These are phyloP conservation scores for Thymus quinquecostatus DNA, from an alignment of 257 asterid species.

Conservation along the genomic window DNA sequence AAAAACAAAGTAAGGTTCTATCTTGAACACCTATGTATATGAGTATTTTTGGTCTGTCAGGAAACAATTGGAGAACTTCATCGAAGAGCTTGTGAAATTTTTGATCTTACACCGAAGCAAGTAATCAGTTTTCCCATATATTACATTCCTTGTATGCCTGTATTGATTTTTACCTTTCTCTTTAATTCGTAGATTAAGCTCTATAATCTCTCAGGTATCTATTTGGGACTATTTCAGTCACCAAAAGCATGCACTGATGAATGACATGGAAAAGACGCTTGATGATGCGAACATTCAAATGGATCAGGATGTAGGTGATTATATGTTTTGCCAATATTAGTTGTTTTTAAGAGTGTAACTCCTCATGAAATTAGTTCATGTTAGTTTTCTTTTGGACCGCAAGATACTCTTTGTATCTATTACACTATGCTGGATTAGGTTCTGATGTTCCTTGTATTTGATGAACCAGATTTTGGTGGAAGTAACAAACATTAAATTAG, in stretches of 20 bases:
- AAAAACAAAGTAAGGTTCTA: not conserved
- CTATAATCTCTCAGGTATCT: conserved; percentile 53
- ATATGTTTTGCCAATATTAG: conserved; percentile 27
- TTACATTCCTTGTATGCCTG: conserved; percentile 16
- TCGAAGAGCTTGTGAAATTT: conserved; percentile 82
- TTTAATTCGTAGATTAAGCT: conserved; percentile 8
- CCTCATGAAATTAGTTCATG: conserved; percentile 31
- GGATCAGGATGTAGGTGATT: conserved; percentile 97
- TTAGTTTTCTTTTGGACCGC: conserved; percentile 32
- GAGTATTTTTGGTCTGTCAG: conserved; percentile 49
- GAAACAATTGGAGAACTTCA: conserved; percentile 93
- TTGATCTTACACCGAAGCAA: conserved; percentile 74
- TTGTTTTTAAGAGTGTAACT: conserved; percentile 26
- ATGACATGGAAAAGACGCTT: conserved; percentile 91
- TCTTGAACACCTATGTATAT: not conserved
- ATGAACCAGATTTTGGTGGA: conserved; percentile 84
- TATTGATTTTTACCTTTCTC: conserved; percentile 30
- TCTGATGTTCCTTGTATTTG: conserved; percentile 41
- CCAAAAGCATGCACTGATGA: conserved; percentile 88
- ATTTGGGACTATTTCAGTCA: conserved; percentile 94
- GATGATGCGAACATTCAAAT: conserved; percentile 98
- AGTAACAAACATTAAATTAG: conserved; percentile 50
- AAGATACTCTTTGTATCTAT: conserved; percentile 27
- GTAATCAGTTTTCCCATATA: conserved; percentile 47
- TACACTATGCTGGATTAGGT: conserved; percentile 29